Conservation (phyloP, 2,329 filamentous ascomycete genomes). For the Metarhizium anisopliae region DNA sequence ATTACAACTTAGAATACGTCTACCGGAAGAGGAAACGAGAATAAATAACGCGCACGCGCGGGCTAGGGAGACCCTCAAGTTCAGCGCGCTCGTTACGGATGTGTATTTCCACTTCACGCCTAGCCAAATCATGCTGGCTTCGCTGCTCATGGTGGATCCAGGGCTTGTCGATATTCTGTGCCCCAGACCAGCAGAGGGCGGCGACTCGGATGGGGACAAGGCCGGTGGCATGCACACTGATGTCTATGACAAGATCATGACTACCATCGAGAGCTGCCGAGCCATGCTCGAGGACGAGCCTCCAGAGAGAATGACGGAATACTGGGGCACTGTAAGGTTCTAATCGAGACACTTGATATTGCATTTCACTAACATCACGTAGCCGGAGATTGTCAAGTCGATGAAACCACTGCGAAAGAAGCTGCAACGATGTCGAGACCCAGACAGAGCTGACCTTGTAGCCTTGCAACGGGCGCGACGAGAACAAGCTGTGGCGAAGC, state of each 20-base stretch:
- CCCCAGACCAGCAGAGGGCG: conserved; percentile 25
- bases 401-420: conserved; percentile 57
- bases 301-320: conserved; percentile 44
- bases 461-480: conserved; percentile 57
- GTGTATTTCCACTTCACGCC: conserved; percentile 97
- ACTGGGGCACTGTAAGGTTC: conserved; percentile 41
- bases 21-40: conserved; percentile 47
- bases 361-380: not conserved
- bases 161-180: conserved; percentile 46
- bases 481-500: conserved; percentile 37
- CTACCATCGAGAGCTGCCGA: conserved; percentile 39
- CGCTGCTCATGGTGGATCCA: conserved; percentile 66
- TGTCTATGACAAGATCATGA: conserved; percentile 39
- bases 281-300: conserved; percentile 48
- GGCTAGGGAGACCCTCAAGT: conserved; percentile 66
- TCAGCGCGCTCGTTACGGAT: conserved; percentile 77
- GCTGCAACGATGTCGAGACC: conserved; percentile 64
- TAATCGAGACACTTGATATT: too few species aligned
- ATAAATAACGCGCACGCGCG: conserved; percentile 58
- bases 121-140: conserved; percentile 83
- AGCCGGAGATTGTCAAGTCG: conserved; percentile 33
- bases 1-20: conserved; percentile 67
- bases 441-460: conserved; percentile 64
- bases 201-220: conserved; percentile 14
- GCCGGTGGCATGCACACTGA: conserved; percentile 15